Evolutionary conservation across 768 basidiomycete species (phyloP).

Genomic region (Mycena latifolia): DNA sequence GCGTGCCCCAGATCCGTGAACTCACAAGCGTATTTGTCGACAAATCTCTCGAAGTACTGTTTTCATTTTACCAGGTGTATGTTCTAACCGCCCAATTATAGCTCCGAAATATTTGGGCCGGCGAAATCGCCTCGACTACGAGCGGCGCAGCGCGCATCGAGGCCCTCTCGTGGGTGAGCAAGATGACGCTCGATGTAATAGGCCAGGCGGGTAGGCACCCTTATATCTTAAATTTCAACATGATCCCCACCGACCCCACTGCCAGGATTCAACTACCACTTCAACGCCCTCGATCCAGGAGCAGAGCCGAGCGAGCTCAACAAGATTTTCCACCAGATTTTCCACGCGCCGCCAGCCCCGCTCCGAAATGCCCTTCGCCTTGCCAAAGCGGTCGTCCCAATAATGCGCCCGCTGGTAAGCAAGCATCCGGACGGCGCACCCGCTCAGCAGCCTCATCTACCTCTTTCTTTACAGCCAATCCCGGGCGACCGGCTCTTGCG

Average conservation of each 20-base stretch:
- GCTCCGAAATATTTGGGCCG: slow-evolving; percentile 26
- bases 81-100: neutral
- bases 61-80: neutral
- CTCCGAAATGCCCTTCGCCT: too few species aligned
- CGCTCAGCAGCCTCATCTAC: too few species aligned
- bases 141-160: slow-evolving; percentile 47
- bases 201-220: slow-evolving; percentile 37
- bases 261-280: slow-evolving; percentile 19
- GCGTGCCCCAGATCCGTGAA: slow-evolving; percentile 52
- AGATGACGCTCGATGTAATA: too few species aligned
- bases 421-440: too few species aligned
- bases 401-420: too few species aligned
- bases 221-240: too few species aligned
- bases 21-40: slow-evolving; percentile 52
- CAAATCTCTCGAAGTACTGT: slow-evolving; percentile 46
- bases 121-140: neutral
- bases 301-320: slow-evolving; percentile 3
- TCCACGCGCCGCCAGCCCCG: neutral
- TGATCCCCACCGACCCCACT: neutral
- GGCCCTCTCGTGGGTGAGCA: slow-evolving; percentile 59
- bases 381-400: too few species aligned
- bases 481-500: too few species aligned
- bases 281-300: slow-evolving; percentile 2
- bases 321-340: neutral
- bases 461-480: too few species aligned